These are phyloP conservation scores for Gomphus bonarii DNA, from an alignment of 1,284 basidiomycete species.

Conservation along the genomic window DNA sequence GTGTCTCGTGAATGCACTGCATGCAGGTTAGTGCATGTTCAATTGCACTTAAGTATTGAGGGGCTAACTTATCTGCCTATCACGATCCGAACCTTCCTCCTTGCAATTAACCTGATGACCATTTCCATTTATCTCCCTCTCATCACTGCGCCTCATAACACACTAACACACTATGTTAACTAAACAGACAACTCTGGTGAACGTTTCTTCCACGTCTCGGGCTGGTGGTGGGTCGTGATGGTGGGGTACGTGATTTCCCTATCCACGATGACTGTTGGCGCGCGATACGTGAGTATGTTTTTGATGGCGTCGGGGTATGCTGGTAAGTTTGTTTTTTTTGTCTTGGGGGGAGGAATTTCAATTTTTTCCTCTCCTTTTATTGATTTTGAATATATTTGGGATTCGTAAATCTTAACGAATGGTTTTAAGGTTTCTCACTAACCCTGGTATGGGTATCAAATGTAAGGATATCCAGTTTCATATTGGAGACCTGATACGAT, in stretches of 20 bases:
- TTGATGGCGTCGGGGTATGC: conserved; percentile 48
- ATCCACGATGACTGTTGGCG: conserved; percentile 40
- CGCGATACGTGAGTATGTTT: conserved; percentile 56
- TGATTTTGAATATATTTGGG: neutral
- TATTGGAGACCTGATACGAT: neutral
- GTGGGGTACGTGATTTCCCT: conserved; percentile 54
- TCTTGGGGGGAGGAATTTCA: neutral
- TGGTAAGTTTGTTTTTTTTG: conserved; percentile 26
- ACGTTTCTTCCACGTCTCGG: conserved; percentile 56
- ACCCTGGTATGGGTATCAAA: conserved; percentile 38
- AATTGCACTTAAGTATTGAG: conserved; percentile 11
- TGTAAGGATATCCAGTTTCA: neutral
- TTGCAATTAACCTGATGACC: neutral
- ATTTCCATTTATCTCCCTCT: neutral
- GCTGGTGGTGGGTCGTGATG: conserved; percentile 50
- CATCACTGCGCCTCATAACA: too few relatives aligned
- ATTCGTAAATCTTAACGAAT: neutral
- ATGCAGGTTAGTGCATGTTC: conserved; percentile 38
- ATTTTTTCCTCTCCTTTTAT: neutral
- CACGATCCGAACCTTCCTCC: neutral
- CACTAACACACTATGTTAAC: neutral
- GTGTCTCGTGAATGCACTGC: conserved; percentile 52
- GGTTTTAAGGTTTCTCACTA: conserved; percentile 41
- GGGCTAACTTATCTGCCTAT: neutral
- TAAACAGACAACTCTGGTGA: conserved; percentile 48